Percentiles rank a stretch among this genome's conserved stretches.
These are phyloP conservation scores for Nigrograna mackinnonii DNA, from an alignment of 2,329 filamentous ascomycete genomes.

Conservation along the genomic window DNA sequence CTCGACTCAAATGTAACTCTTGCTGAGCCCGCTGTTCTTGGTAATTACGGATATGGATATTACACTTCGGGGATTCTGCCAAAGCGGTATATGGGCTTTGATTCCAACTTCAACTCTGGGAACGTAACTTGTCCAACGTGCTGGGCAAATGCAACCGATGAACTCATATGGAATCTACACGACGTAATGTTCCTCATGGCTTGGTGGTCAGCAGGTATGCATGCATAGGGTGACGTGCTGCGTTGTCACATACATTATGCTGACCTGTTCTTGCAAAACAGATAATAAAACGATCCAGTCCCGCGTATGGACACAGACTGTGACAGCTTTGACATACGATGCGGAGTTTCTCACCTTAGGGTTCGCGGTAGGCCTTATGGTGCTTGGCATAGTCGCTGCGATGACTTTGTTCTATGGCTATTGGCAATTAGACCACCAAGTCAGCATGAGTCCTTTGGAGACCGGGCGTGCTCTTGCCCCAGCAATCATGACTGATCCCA, in stretches of 20 bases:
- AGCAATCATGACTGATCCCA: background rate
- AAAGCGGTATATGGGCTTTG: background rate
- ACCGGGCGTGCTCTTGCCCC: background rate
- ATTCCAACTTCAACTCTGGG: background rate
- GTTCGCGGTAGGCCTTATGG: background rate
- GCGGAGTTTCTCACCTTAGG: background rate
- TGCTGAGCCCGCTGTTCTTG: background rate
- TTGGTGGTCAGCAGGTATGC: background rate
- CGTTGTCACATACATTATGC: background rate
- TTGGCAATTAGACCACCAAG: background rate
- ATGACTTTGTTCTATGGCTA: background rate
- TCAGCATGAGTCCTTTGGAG: constrained; percentile 2
- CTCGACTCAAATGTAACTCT: background rate
- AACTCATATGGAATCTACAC: background rate
- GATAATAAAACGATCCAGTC: background rate
- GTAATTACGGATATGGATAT: no score
- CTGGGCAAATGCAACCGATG: background rate
- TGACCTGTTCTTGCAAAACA: constrained; percentile 1
- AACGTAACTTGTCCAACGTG: background rate
- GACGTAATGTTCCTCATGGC: background rate
- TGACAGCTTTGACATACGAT: background rate
- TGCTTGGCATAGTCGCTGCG: background rate
- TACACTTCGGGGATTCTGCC: no score
- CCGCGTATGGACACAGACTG: background rate
- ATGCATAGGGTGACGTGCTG: no score